phyloP scores from a whole-genome alignment of 2,329 filamentous ascomycete genomes.

The Cladosporium sp. region DNA sequence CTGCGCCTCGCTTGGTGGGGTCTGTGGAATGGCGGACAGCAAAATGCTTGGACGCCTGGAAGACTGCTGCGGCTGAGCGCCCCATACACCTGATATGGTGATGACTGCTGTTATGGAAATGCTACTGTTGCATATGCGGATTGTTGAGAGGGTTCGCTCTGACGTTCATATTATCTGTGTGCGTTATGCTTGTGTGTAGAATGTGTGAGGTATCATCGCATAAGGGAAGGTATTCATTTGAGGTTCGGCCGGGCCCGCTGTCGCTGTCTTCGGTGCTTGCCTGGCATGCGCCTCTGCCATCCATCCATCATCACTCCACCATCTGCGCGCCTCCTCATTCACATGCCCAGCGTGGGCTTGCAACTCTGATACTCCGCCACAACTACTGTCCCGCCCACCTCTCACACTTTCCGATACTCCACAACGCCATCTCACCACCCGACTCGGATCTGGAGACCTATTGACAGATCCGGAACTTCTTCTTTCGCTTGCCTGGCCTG shows the following conservation, averaged over 20 bases:
- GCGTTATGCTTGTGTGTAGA: no score
- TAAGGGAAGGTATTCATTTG: no score
- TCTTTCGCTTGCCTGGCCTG: constrained; percentile 4
- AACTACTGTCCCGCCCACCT: background rate
- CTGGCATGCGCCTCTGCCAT: no score
- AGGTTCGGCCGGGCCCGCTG: no score
- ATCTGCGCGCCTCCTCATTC: background rate
- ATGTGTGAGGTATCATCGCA: no score
- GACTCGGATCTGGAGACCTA: background rate
- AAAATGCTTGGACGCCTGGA: background rate
- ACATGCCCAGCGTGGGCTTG: background rate
- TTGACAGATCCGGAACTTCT: background rate
- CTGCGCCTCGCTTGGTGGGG: background rate
- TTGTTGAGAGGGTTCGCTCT: no score
- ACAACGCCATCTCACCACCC: background rate
- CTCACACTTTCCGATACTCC: background rate
- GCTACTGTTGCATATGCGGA: no score
- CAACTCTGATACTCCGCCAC: background rate
- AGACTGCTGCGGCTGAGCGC: background rate
- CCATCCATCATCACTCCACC: constrained; percentile 3
- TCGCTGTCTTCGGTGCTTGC: no score
- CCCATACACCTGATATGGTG: no score
- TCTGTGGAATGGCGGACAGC: background rate
- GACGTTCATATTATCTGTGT: no score
- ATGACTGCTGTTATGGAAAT: no score